phyloP scores from a whole-genome alignment of 2,329 filamentous ascomycete genomes.

The Paraphoma chrysanthemicola region DNA sequence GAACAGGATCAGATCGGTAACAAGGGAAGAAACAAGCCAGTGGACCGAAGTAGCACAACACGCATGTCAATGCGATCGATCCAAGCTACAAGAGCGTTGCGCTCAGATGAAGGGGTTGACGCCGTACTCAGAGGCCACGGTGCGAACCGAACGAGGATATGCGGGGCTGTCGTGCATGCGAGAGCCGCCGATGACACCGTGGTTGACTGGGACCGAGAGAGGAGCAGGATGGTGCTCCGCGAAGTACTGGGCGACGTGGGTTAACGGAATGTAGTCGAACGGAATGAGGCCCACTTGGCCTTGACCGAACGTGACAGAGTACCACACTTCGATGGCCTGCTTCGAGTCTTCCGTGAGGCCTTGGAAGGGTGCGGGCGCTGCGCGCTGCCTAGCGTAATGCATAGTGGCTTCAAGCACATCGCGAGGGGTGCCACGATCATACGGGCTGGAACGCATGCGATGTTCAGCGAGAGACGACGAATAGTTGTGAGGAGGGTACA shows the following conservation, averaged over 20 bases:
- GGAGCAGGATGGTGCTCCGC: slow-evolving; percentile 13
- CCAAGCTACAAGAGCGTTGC: slow-evolving; percentile 2
- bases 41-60: background rate
- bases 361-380: slow-evolving; percentile 10
- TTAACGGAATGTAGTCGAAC: slow-evolving; percentile 38
- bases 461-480: slow-evolving; percentile 78
- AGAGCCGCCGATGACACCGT: slow-evolving; percentile 31
- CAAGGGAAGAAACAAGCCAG: slow-evolving; percentile 9
- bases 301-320: slow-evolving; percentile 25
- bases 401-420: slow-evolving; percentile 35
- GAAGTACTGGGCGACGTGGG: slow-evolving; percentile 27
- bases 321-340: slow-evolving; percentile 33
- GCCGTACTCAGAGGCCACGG: slow-evolving; percentile 6
- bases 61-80: background rate
- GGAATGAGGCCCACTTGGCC: slow-evolving; percentile 26
- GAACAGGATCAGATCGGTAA: slow-evolving; percentile 16
- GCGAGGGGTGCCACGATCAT: slow-evolving; percentile 75
- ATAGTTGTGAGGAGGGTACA: slow-evolving; percentile 81
- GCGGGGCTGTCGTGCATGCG: slow-evolving; percentile 12
- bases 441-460: slow-evolving; percentile 77
- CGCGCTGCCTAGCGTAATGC: slow-evolving; percentile 23
- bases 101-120: slow-evolving; percentile 19
- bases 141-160: slow-evolving; percentile 9
- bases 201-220: slow-evolving; percentile 10
- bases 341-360: slow-evolving; percentile 27